Percentiles rank a stretch among this genome's conserved stretches.
phyloP scores from a whole-genome alignment of 805 yeast genomes.

The Ascoidea asiatica region DNA sequence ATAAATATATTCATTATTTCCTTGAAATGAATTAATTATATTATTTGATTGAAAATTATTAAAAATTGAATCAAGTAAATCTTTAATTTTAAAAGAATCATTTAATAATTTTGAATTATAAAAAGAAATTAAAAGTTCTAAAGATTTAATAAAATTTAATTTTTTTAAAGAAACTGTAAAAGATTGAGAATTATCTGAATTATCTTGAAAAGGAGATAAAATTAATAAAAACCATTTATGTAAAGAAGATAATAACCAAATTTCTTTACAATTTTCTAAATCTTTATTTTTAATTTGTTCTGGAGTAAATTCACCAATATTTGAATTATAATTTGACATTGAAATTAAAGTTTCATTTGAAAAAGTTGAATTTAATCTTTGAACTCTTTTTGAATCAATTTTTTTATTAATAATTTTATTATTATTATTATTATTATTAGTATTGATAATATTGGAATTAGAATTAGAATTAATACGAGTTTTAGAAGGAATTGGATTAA shows the following conservation, averaged over 20 bases:
- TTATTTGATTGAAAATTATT: not conserved
- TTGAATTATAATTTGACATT: too few species aligned
- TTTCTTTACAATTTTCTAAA: not conserved
- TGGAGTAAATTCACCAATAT: not conserved
- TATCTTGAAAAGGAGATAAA: not conserved
- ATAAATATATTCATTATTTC: too few species aligned
- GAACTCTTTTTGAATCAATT: not conserved
- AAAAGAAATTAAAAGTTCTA: not conserved
- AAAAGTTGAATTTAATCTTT: not conserved
- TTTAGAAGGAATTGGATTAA: not conserved
- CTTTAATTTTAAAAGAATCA: not conserved
- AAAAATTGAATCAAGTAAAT: not conserved
- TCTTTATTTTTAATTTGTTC: not conserved
- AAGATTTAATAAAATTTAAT: not conserved
- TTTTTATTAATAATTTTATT: too few species aligned
- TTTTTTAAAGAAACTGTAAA: not conserved
- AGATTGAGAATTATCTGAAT: not conserved
- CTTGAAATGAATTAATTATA: too few species aligned
- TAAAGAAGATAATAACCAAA: not conserved
- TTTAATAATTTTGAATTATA: not conserved
- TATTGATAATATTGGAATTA: too few species aligned
- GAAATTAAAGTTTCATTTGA: not conserved
- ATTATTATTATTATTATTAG: too few species aligned
- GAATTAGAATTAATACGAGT: not conserved
- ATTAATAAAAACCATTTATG: not conserved